phyloP scores from a whole-genome alignment of 768 basidiomycete species.

The Pleurotus eryngii region DNA sequence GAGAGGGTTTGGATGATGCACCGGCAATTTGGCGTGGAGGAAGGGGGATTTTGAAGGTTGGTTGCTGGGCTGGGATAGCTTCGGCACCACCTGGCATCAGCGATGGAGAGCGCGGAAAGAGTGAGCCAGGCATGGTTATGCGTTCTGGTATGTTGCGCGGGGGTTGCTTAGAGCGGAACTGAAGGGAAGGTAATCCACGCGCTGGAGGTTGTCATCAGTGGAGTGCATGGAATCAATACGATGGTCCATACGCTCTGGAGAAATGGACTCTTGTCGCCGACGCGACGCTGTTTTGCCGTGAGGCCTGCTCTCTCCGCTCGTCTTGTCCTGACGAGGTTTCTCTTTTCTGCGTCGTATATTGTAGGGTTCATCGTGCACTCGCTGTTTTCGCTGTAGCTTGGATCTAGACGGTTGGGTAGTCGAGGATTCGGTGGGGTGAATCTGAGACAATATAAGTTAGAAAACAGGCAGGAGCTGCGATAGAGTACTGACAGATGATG shows the following conservation, averaged over 20 bases:
- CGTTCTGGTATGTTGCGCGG: slow-evolving; percentile 32
- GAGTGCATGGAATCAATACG: background rate
- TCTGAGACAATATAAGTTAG: slow-evolving; percentile 9
- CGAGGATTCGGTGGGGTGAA: background rate
- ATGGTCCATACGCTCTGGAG: background rate
- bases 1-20: background rate
- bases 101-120: slow-evolving; percentile 74
- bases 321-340: too few species aligned
- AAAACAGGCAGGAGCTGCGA: background rate
- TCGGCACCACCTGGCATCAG: slow-evolving; percentile 27
- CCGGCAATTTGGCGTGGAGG: slow-evolving; percentile 9
- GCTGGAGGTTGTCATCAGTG: too few species aligned
- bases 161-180: slow-evolving; percentile 28
- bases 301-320: background rate
- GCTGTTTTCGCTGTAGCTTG: too few species aligned
- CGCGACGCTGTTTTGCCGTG: too few species aligned
- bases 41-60: background rate
- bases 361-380: too few species aligned
- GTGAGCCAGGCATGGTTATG: slow-evolving; percentile 76
- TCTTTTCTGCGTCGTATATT: too few species aligned
- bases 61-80: slow-evolving; percentile 40
- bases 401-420: too few species aligned
- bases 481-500: slow-evolving; percentile 15
- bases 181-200: background rate
- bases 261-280: too few species aligned